A percentile compares a stretch with the other conserved stretches of the same genome.
phyloP scores from a whole-genome alignment of 2,329 filamentous ascomycete genomes.

The Aspergillus transmontanensis region DNA sequence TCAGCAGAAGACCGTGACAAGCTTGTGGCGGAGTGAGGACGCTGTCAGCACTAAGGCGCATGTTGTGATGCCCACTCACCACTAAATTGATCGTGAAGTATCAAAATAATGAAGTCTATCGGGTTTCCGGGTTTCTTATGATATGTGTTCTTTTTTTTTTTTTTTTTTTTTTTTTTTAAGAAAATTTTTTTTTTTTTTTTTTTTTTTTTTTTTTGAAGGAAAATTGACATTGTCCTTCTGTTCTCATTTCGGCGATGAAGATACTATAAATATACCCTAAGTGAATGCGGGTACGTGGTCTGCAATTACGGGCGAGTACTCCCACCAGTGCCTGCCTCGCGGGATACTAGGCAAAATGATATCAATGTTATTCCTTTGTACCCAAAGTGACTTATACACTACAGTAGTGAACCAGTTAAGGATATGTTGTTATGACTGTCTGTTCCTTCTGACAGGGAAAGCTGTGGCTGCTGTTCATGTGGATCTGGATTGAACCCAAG shows the following conservation, averaged over 20 bases:
- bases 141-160: neutral
- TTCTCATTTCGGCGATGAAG: neutral
- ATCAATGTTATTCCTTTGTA: neutral
- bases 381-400: neutral
- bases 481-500: neutral
- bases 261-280: neutral
- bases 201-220: neutral
- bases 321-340: neutral
- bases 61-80: conserved; percentile 81
- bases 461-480: neutral
- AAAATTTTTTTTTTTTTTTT: neutral
- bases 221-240: neutral
- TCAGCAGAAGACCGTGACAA: conserved; percentile 95
- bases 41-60: conserved; percentile 81
- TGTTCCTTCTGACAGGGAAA: neutral
- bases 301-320: neutral
- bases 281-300: neutral
- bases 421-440: neutral
- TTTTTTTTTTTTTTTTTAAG: too few relatives aligned
- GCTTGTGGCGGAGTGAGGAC: conserved; percentile 84
- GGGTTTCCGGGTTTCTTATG: neutral
- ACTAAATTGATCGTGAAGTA: conserved; percentile 17
- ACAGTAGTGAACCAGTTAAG: neutral
- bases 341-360: neutral
- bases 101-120: neutral